Evolutionary conservation across 768 basidiomycete genomes (phyloP).

Genomic region (Piloderma croceum): DNA sequence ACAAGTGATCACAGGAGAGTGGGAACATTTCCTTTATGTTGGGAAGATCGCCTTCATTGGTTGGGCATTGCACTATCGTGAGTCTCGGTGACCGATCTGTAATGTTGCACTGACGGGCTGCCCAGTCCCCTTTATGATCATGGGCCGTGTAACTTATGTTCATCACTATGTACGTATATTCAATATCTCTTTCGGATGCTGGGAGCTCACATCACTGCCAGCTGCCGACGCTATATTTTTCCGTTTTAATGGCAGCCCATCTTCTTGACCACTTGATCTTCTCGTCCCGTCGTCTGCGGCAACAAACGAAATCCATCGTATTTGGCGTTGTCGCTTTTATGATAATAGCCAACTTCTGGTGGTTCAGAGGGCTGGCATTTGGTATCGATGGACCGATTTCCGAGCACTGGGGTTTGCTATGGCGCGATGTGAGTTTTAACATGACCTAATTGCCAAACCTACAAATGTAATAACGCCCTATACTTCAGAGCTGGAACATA

Average conservation of each 20-base stretch:
- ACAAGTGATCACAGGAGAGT: slow-evolving; percentile 53
- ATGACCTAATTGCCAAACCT: too few species aligned
- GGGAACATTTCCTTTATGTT: slow-evolving; percentile 93
- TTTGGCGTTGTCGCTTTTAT: slow-evolving; percentile 58
- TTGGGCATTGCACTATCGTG: slow-evolving; percentile 88
- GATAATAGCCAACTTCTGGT: slow-evolving; percentile 85
- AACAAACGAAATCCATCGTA: slow-evolving; percentile 60
- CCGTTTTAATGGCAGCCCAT: slow-evolving; percentile 87
- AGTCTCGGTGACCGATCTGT: slow-evolving; percentile 22
- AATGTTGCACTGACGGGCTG: slow-evolving; percentile 1
- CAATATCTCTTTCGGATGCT: neutral
- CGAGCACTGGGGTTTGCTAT: slow-evolving; percentile 72
- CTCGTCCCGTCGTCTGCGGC: slow-evolving; percentile 56
- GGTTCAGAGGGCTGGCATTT: slow-evolving; percentile 87
- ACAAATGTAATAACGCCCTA: too few species aligned
- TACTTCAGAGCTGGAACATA: slow-evolving; percentile 33
- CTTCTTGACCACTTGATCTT: slow-evolving; percentile 93
- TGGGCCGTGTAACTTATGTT: slow-evolving; percentile 95
- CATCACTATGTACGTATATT: slow-evolving; percentile 81
- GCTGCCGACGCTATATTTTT: slow-evolving; percentile 96
- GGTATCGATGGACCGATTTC: slow-evolving; percentile 87
- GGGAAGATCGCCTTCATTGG: slow-evolving; percentile 87
- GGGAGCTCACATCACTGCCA: slow-evolving; percentile 24
- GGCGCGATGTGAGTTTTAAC: slow-evolving; percentile 53
- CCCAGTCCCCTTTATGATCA: slow-evolving; percentile 91